Conservation (phyloP, 768 basidiomycete genomes). For the Phylloporus sp. region DNA sequence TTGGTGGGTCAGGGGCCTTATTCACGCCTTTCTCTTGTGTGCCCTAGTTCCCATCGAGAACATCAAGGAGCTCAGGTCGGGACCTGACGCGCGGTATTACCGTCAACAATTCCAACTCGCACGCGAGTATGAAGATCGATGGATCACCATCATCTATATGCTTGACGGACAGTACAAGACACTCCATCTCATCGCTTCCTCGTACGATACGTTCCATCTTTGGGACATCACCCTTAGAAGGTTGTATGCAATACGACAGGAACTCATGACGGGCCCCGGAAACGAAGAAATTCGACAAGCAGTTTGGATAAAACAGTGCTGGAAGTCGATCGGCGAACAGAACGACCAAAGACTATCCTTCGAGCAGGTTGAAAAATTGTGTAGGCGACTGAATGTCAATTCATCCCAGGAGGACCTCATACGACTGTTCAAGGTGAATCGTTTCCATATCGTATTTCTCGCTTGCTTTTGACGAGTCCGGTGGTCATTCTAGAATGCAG, state of each 20-base stretch:
- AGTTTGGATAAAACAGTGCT: conserved; percentile 79
- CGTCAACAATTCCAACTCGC: conserved; percentile 66
- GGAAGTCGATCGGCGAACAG: conserved; percentile 67
- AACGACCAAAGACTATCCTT: conserved; percentile 63
- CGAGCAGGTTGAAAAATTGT: conserved; percentile 68
- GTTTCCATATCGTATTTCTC: neutral
- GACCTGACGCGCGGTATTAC: conserved; percentile 65
- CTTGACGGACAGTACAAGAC: conserved; percentile 78
- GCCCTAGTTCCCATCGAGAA: conserved; percentile 74
- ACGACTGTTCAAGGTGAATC: conserved; percentile 54
- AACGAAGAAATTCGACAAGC: conserved; percentile 59
- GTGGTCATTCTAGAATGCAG: conserved; percentile 50
- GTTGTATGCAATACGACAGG: conserved; percentile 61
- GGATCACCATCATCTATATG: conserved; percentile 85
- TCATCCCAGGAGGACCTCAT: conserved; percentile 49
- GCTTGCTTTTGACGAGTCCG: neutral
- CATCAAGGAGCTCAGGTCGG: conserved; percentile 83
- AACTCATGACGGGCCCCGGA: conserved; percentile 65
- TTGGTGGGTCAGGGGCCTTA: neutral
- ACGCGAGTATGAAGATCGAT: conserved; percentile 59
- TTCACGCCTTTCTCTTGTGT: neutral
- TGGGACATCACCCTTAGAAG: conserved; percentile 64
- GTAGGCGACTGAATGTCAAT: conserved; percentile 65
- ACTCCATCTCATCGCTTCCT: conserved; percentile 76
- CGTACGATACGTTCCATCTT: conserved; percentile 54